Evolutionary conservation across 768 basidiomycete species (phyloP).

Genomic region (Suillus subaureus): DNA sequence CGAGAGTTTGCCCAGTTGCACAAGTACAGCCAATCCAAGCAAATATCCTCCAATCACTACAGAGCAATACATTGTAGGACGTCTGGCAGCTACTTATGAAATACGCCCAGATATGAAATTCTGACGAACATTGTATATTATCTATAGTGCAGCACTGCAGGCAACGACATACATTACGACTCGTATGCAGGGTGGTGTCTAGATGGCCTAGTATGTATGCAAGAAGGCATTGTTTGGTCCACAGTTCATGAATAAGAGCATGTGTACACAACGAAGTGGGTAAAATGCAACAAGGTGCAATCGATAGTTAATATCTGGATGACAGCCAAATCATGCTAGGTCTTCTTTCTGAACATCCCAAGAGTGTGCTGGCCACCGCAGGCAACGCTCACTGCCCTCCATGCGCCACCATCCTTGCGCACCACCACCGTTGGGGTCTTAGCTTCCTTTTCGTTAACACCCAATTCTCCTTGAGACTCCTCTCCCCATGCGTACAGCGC

Average conservation of each 20-base stretch:
- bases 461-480: constrained; percentile 77
- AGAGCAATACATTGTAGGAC: constrained; percentile 75
- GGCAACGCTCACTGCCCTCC: constrained; percentile 55
- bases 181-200: constrained; percentile 7
- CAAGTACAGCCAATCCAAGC: constrained; percentile 43
- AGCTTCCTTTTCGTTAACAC: constrained; percentile 61
- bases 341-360: constrained; percentile 69
- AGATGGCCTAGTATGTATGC: constrained; percentile 16
- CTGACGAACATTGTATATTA: neutral
- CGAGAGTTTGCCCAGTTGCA: constrained; percentile 68
- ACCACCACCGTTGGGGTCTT: constrained; percentile 69
- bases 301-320: constrained; percentile 3
- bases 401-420: constrained; percentile 69
- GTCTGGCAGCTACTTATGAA: constrained; percentile 63
- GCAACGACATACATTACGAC: neutral
- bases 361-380: constrained; percentile 83
- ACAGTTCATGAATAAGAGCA: constrained; percentile 20
- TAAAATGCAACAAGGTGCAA: constrained; percentile 21
- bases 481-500: constrained; percentile 79
- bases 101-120: neutral
- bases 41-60: constrained; percentile 76
- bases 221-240: constrained; percentile 18
- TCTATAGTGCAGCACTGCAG: neutral
- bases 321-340: constrained; percentile 18
- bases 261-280: constrained; percentile 17